These are phyloP conservation scores for Diplocarpon mali DNA, from an alignment of 2,329 filamentous ascomycete species.

Conservation along the genomic window DNA sequence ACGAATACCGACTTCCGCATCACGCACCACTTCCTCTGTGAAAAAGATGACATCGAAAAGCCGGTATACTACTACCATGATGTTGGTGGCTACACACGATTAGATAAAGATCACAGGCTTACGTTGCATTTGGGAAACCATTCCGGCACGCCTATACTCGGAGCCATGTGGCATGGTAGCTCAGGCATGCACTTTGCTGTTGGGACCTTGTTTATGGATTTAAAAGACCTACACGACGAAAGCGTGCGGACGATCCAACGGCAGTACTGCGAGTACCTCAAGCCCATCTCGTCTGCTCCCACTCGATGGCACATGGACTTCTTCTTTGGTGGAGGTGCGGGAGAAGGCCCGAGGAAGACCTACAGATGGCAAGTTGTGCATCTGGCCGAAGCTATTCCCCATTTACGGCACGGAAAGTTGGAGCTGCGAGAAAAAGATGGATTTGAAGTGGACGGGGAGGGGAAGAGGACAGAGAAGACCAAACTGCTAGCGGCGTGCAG, in stretches of 20 bases:
- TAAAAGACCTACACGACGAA: neutral
- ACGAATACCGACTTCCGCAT: neutral
- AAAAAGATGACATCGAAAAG: neutral
- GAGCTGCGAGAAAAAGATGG: neutral
- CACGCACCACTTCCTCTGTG: constrained; percentile 3
- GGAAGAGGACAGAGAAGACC: neutral
- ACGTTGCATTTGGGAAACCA: constrained; percentile 1
- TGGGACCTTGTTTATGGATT: neutral
- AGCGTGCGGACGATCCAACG: neutral
- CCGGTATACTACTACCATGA: constrained; percentile 4
- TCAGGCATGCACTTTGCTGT: constrained; percentile 4
- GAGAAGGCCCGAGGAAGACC: neutral
- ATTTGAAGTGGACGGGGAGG: neutral
- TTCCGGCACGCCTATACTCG: neutral
- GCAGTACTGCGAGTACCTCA: constrained; percentile 3
- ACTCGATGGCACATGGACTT: constrained; percentile 5
- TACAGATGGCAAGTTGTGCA: constrained; percentile 4
- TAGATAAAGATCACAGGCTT: neutral
- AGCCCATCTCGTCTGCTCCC: constrained; percentile 1
- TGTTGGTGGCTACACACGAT: constrained; percentile 1
- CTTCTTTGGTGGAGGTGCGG: neutral
- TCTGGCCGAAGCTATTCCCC: neutral
- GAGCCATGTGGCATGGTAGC: constrained; percentile 3
- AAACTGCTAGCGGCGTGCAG: constrained; percentile 1
- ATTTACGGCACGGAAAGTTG: neutral